Evolutionary conservation across 352 stramenopile species (phyloP), one percentile per base, ranked within the genome.

Genomic region (Saprolegnia diclina): DNA sequence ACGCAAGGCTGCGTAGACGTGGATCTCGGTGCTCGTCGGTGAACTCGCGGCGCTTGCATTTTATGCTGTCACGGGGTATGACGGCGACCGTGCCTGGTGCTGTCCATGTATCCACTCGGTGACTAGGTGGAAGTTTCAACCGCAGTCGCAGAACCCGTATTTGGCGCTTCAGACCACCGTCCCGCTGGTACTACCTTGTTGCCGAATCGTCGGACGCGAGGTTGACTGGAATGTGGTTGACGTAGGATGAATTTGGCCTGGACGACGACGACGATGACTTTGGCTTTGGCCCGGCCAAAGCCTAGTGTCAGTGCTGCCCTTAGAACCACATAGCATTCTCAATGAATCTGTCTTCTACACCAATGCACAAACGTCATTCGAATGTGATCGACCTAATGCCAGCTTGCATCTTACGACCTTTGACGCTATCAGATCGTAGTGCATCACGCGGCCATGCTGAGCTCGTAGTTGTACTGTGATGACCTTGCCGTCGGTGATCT

Each of bases 91-190:
- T n/a, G n/a, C n/a, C n/a, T n/a, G n/a, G n/a, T n/a, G n/a, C n/a
- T n/a, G n/a, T 55, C 19, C 53, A 24, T 67, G 13, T 52, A 29
- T 16, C 13, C 21, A 55, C 32, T 35, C 52, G 54, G 4, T 55
- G 4, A 29, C 7, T 67, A 72, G 65, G n/a, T 77, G 81, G 26
- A 77, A 94, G 55, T 99, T 99, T 74, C 80, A 90, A 48, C 96
- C 96, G 0, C 74, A 89, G 65, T 74, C 84, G 26, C 81, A 95
- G 26, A 97, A 98, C 73, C 90, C 91, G 64, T 99, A 99, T 76
- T 65, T 98, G 40, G 74, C 89, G 67, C 73, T 98, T 4, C 72
- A 78, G 7, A 80, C 71, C 42, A 78, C 82, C 64, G 87, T 95
- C 29, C 86, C 89, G 19, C 73, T 96, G 35, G 87, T 75, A 37